These are phyloP conservation scores for Apophysomyces variabilis DNA, from an alignment of 371 early-diverging fungal species.

Conservation along the genomic window DNA sequence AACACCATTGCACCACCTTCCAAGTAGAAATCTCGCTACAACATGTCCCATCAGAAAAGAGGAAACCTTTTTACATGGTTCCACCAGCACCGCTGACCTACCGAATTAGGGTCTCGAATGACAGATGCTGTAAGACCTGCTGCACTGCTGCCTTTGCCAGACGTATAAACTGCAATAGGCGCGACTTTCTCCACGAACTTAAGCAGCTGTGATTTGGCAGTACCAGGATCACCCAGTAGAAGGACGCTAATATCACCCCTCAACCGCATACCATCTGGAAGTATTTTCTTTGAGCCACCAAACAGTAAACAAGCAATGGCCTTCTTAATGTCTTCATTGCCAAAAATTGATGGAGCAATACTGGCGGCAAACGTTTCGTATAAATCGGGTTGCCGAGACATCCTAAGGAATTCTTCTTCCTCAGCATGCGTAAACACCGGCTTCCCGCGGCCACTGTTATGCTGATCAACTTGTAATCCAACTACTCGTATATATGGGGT, in stretches of 20 bases:
- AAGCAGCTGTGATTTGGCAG: slow-evolving; percentile 99
- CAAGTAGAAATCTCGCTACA: slow-evolving; percentile 93
- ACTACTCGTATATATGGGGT: slow-evolving; percentile 93
- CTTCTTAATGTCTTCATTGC: slow-evolving; percentile 97
- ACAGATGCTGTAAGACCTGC: slow-evolving; percentile 99
- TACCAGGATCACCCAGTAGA: slow-evolving; percentile 99
- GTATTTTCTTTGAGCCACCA: slow-evolving; percentile 95
- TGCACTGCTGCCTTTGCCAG: slow-evolving; percentile 98
- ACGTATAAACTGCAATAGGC: slow-evolving; percentile 98
- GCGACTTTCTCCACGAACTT: slow-evolving; percentile 98
- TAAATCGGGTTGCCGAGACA: slow-evolving; percentile 88
- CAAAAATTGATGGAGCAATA: slow-evolving; percentile 98
- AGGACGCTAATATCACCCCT: slow-evolving; percentile 99
- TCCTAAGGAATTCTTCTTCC: slow-evolving; percentile 86
- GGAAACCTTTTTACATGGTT: neutral
- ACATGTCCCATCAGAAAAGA: neutral
- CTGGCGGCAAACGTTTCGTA: slow-evolving; percentile 89
- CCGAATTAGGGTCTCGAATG: slow-evolving; percentile 85
- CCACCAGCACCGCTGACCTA: slow-evolving; percentile 40
- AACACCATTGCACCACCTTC: slow-evolving; percentile 99
- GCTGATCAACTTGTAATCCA: slow-evolving; percentile 86
- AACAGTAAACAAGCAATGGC: slow-evolving; percentile 97
- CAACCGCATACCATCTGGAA: slow-evolving; percentile 96
- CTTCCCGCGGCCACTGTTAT: slow-evolving; percentile 69
- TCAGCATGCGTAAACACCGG: slow-evolving; percentile 90